phyloP scores from a whole-genome alignment of 768 basidiomycete genomes.

The Lactarius psammicola region DNA sequence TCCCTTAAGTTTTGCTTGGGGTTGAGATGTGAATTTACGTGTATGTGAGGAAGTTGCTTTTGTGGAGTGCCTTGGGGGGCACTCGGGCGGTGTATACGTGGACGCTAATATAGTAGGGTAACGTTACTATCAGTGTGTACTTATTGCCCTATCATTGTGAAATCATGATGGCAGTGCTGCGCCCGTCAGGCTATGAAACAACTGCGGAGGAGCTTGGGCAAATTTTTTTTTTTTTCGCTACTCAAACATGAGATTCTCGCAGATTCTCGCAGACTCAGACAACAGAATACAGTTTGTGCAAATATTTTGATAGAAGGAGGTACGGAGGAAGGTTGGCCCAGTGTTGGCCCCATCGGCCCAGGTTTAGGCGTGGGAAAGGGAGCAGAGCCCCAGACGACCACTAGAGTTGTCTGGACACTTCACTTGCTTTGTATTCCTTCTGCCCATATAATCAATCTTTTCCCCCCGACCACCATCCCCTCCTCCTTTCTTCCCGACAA shows the following conservation, averaged over 20 bases:
- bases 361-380: neutral
- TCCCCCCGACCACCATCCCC: slow-evolving; percentile 6
- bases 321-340: neutral
- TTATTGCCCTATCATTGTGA: neutral
- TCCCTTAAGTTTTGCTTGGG: neutral
- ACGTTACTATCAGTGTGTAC: neutral
- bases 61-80: neutral
- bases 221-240: too few species aligned
- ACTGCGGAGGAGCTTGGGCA: neutral
- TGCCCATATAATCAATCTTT: neutral
- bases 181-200: neutral
- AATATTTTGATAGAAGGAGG: neutral
- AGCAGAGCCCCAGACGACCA: neutral
- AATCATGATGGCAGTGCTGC: neutral
- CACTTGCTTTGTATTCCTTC: neutral
- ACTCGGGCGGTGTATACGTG: neutral
- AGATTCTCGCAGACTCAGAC: neutral
- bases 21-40: neutral
- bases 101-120: too few species aligned
- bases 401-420: neutral
- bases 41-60: neutral
- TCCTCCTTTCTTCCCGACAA: neutral
- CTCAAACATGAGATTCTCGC: neutral
- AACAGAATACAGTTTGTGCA: neutral
- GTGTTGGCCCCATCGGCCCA: neutral